phyloP scores from a whole-genome alignment of 1,284 basidiomycete genomes.

The Apiotrichum porosum region DNA sequence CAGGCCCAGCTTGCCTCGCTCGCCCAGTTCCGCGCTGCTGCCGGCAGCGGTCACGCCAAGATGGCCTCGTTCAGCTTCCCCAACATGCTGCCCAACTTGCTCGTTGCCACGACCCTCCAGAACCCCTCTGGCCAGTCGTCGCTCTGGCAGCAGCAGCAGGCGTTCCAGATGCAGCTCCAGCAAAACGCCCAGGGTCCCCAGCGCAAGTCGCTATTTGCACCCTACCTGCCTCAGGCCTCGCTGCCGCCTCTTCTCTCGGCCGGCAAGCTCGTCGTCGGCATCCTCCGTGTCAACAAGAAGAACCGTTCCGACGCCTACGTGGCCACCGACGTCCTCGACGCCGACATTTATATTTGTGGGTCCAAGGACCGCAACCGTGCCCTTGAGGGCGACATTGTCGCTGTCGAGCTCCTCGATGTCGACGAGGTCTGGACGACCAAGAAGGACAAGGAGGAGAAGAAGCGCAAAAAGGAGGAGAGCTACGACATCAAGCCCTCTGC shows the following conservation, averaged over 20 bases:
- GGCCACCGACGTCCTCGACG: slow-evolving; percentile 96
- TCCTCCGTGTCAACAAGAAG: slow-evolving; percentile 96
- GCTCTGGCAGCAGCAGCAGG: slow-evolving; percentile 77
- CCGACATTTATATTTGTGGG: slow-evolving; percentile 97
- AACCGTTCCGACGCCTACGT: slow-evolving; percentile 99
- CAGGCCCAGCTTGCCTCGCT: slow-evolving; percentile 87
- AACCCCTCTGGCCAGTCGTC: slow-evolving; percentile 35
- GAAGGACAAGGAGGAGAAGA: slow-evolving; percentile 99
- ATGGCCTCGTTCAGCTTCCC: slow-evolving; percentile 97
- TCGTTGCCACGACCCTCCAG: slow-evolving; percentile 85
- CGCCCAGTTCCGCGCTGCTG: slow-evolving; percentile 92
- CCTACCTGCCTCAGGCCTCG: slow-evolving; percentile 95
- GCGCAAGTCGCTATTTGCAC: slow-evolving; percentile 97
- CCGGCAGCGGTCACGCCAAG: slow-evolving; percentile 91
- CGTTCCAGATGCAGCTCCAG: slow-evolving; percentile 75
- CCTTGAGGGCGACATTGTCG: slow-evolving; percentile 96
- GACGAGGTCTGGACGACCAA: slow-evolving; percentile 99
- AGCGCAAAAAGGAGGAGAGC: slow-evolving; percentile 98
- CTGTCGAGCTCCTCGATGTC: slow-evolving; percentile 94
- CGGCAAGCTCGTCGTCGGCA: slow-evolving; percentile 96
- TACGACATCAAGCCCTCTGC: slow-evolving; percentile 66
- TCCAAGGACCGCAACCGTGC: slow-evolving; percentile 99
- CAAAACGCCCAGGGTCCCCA: slow-evolving; percentile 80
- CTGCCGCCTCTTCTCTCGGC: slow-evolving; percentile 95
- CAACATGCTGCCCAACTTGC: slow-evolving; percentile 91